A percentile compares a stretch with the other conserved stretches of the same genome.
These are phyloP conservation scores for Pseudonectria foliicola DNA, from an alignment of 2,329 filamentous ascomycete genomes.

Conservation along the genomic window DNA sequence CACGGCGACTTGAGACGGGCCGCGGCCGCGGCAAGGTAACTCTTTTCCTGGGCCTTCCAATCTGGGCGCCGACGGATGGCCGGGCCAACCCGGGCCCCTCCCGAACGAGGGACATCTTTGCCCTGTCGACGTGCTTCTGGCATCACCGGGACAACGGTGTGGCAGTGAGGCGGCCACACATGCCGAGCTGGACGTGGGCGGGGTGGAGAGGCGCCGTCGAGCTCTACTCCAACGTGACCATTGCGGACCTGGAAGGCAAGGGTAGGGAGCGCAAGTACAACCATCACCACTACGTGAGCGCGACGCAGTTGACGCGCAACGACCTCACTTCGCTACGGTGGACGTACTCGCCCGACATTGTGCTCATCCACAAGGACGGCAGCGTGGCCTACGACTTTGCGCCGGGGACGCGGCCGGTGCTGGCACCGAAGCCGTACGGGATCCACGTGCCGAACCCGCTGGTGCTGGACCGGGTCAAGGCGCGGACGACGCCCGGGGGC, in stretches of 20 bases:
- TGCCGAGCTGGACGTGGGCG: conserved; percentile 32
- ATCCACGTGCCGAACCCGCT: conserved; percentile 27
- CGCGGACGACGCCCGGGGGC: conserved; percentile 19
- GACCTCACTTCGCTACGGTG: conserved; percentile 24
- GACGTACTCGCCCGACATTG: conserved; percentile 28
- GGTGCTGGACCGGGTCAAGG: conserved; percentile 28
- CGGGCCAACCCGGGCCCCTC: conserved; percentile 13
- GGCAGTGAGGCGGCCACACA: conserved; percentile 21
- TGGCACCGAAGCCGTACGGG: conserved; percentile 20
- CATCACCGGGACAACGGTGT: conserved; percentile 24
- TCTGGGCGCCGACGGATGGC: conserved; percentile 21
- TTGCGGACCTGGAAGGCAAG: conserved; percentile 24
- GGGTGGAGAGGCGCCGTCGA: conserved; percentile 30
- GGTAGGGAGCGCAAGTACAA: conserved; percentile 24
- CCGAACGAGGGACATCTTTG: conserved; percentile 27
- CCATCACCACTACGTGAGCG: conserved; percentile 29
- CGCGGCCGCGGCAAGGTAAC: conserved; percentile 24
- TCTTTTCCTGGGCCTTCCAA: conserved; percentile 25
- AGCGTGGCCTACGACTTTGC: conserved; percentile 27
- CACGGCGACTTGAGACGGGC: conserved; percentile 24
- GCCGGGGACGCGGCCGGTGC: conserved; percentile 13
- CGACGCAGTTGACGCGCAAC: conserved; percentile 27
- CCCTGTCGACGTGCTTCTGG: conserved; percentile 29
- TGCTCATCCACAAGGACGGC: conserved; percentile 22
- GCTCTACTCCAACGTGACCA: conserved; percentile 25